These are phyloP conservation scores for Pharus latifolius DNA, from an alignment of 176 grass and related monocot species.

Conservation along the genomic window DNA sequence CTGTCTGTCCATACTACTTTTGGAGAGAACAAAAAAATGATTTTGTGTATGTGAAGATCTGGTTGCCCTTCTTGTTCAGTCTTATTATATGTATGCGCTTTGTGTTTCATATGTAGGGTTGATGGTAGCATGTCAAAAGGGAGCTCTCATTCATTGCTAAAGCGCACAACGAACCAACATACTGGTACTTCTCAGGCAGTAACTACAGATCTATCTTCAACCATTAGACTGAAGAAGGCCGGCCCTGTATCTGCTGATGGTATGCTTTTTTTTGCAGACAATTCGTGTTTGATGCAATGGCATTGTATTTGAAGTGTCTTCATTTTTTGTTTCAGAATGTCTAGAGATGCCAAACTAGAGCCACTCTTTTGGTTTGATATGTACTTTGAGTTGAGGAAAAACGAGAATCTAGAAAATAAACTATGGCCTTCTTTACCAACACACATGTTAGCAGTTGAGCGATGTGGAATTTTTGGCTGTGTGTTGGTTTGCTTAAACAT, in stretches of 20 bases:
- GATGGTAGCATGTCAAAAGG: conserved; percentile 34
- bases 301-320: not conserved
- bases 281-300: not conserved
- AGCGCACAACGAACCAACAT: conserved; percentile 32
- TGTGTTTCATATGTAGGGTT: conserved; percentile 30
- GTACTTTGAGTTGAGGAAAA: not conserved
- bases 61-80: not conserved
- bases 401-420: not conserved
- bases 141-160: conserved; percentile 25
- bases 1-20: not conserved
- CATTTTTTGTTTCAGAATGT: not conserved
- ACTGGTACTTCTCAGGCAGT: conserved; percentile 10
- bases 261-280: conserved; percentile 4
- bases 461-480: not conserved
- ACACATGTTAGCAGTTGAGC: not conserved
- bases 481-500: not conserved
- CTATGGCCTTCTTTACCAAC: not conserved
- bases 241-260: conserved; percentile 39
- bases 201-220: conserved; percentile 15
- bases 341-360: not conserved
- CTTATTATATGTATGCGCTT: conserved; percentile 4
- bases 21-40: not conserved
- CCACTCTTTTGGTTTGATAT: not conserved
- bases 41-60: not conserved
- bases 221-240: conserved; percentile 41